These are phyloP conservation scores for Aphanomyces astaci DNA, from an alignment of 352 stramenopile species.

Conservation along the genomic window DNA sequence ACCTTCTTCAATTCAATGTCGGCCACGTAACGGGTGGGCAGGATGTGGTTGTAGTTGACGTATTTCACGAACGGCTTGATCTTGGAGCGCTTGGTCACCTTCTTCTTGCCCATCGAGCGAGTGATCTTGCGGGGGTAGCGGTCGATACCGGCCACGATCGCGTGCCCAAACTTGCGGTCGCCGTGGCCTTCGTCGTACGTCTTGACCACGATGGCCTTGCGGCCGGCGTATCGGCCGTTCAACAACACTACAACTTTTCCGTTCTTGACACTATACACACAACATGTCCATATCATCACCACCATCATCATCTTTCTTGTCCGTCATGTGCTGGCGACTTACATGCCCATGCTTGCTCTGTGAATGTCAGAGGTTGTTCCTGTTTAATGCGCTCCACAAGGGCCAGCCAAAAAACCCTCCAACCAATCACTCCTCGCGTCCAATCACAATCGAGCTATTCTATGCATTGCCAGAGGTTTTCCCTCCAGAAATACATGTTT, in stretches of 20 bases:
- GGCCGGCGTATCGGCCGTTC: conserved; percentile 96
- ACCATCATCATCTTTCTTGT: neutral
- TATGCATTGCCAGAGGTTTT: conserved; percentile 1
- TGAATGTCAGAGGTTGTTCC: conserved; percentile 21
- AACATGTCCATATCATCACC: no score
- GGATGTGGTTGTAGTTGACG: conserved; percentile 99
- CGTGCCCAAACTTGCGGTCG: conserved; percentile 96
- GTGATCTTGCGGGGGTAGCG: conserved; percentile 96
- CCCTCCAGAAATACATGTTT: neutral
- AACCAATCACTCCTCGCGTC: conserved; percentile 13
- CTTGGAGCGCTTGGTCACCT: conserved; percentile 96
- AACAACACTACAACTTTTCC: conserved; percentile 99
- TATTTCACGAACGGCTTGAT: conserved; percentile 99
- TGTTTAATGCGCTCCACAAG: neutral
- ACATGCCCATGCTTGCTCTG: conserved; percentile 22
- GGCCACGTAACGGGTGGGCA: conserved; percentile 98
- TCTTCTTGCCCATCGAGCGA: conserved; percentile 94
- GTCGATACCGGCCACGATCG: conserved; percentile 95
- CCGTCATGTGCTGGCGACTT: neutral
- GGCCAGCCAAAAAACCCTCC: neutral
- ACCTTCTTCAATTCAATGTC: conserved; percentile 99
- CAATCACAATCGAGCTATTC: conserved; percentile 3
- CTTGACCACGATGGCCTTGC: conserved; percentile 99
- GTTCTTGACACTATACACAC: conserved; percentile 88
- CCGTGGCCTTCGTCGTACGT: conserved; percentile 94